Conservation (phyloP, 805 yeast genomes). For the Maudiozyma bulderi region DNA sequence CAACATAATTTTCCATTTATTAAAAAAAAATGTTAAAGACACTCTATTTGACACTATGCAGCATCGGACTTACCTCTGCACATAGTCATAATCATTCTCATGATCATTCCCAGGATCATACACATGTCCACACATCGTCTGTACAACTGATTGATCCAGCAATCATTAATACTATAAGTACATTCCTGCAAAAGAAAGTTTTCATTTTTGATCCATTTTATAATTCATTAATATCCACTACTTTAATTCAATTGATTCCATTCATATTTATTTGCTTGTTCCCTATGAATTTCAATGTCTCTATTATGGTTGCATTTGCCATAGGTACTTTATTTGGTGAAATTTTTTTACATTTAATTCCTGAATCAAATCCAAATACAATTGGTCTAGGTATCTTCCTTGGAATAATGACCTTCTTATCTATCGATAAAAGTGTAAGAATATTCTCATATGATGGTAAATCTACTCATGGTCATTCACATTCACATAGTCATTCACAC, state of each 20-base stretch:
- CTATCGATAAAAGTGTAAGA: slow-evolving; percentile 53
- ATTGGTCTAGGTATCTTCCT: slow-evolving; percentile 47
- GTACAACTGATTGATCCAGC: neutral
- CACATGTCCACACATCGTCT: neutral
- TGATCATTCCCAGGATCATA: neutral
- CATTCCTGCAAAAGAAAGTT: slow-evolving; percentile 7
- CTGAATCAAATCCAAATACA: slow-evolving; percentile 39
- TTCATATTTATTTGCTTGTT: slow-evolving; percentile 44
- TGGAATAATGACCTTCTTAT: slow-evolving; percentile 52
- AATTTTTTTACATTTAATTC: slow-evolving; percentile 60
- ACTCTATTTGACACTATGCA: neutral
- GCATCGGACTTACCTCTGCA: neutral
- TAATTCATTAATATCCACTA: slow-evolving; percentile 54
- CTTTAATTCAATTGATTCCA: slow-evolving; percentile 58
- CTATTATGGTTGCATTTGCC: slow-evolving; percentile 41
- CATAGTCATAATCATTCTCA: slow-evolving; percentile 3
- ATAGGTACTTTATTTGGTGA: slow-evolving; percentile 71
- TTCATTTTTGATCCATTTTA: slow-evolving; percentile 36
- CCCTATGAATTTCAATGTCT: slow-evolving; percentile 29
- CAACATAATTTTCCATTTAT: too few species aligned
- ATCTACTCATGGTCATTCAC: slow-evolving; percentile 12
- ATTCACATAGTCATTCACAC: slow-evolving; percentile 35
- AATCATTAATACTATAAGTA: neutral
- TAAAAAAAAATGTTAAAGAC: too few species aligned
- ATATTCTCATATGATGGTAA: slow-evolving; percentile 10